Base-by-base conservation (phyloP, 352 stramenopile genomes). In the Pythium periplocum region DNA sequence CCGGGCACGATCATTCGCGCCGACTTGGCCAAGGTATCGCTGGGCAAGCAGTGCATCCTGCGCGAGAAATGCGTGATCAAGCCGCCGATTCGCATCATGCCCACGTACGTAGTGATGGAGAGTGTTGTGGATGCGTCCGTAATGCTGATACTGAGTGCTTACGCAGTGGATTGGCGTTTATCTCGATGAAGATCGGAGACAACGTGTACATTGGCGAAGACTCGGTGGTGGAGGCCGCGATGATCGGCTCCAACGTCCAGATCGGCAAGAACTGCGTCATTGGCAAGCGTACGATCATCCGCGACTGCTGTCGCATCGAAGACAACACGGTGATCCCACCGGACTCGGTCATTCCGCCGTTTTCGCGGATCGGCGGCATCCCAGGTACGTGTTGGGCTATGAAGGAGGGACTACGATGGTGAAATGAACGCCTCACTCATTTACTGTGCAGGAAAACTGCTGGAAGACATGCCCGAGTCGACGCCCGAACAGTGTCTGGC, bases 201-300 rank as follows among this genome's bases (percentile, higher is more conserved):
- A 71, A 89, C 53, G 80, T 90, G 35, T 92, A 88, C 61, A 86
- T 90, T 54, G 78, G 78, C 34, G 71, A 86, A 51, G 65, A 78
- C 41, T 75, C 74, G 10, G 73, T 95, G 32, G 76, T 95, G 26
- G 83, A 95, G 57, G 86, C 79, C 35, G 82, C 83, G 12, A 84
- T 83, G 70, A 89, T 95, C 59, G 86, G 86, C 30, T 90, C 78
- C 33, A 83, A 75, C 55, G 83, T 92, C 38, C 75, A 89, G 59
- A 92, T 95, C 52, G 86, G 83, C 57, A 78, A 78, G 49, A 90
- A 92, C 62, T 92, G 81, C 59, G 82, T 95, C 48, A 91, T 95
- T 61, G 81, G 80, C 40, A 93, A 93, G 58, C 80, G 80, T 17
- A 71, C 71, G 11, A 91, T 93, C 50, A 90, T 93, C 61, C 80